These are phyloP conservation scores for Penicillium oxalicum DNA, from an alignment of 2,329 filamentous ascomycete genomes.

Conservation along the genomic window DNA sequence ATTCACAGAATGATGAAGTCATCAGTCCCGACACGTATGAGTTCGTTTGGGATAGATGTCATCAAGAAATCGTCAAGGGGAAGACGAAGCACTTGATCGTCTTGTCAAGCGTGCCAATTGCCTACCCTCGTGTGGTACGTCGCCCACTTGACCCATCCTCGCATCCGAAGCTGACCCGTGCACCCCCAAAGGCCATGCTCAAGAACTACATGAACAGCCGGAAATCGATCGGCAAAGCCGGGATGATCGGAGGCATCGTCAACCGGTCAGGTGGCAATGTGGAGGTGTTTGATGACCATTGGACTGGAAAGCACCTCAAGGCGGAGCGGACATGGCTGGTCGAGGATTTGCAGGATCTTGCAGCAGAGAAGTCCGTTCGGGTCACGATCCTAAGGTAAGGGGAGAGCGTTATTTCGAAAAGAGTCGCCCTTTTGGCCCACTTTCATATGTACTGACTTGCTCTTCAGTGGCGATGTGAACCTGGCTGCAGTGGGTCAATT, in stretches of 20 bases:
- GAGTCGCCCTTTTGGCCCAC: neutral
- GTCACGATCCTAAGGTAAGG: constrained; percentile 74
- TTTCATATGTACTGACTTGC: neutral
- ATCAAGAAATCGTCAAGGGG: constrained; percentile 73
- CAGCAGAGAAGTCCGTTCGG: constrained; percentile 84
- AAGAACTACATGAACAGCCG: constrained; percentile 72
- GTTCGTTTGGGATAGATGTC: constrained; percentile 76
- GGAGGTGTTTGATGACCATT: constrained; percentile 92
- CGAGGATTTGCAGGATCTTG: constrained; percentile 86
- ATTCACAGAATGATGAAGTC: constrained; percentile 61
- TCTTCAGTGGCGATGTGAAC: constrained; percentile 79
- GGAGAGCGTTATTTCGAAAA: constrained; percentile 3
- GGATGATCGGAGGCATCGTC: constrained; percentile 69
- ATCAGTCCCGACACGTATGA: constrained; percentile 77
- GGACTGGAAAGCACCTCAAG: constrained; percentile 95
- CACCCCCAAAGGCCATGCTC: constrained; percentile 53
- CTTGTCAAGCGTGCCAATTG: constrained; percentile 74
- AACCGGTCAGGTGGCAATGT: constrained; percentile 89
- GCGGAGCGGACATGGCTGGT: constrained; percentile 79
- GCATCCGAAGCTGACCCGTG: constrained; percentile 28
- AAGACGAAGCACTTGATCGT: constrained; percentile 87
- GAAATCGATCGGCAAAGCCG: constrained; percentile 78
- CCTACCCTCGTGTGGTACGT: constrained; percentile 70
- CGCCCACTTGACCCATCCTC: constrained; percentile 1
- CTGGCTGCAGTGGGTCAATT: constrained; percentile 90